These are phyloP conservation scores for Trichoderma citrinoviride DNA, from an alignment of 2,329 filamentous ascomycete species.

Conservation along the genomic window DNA sequence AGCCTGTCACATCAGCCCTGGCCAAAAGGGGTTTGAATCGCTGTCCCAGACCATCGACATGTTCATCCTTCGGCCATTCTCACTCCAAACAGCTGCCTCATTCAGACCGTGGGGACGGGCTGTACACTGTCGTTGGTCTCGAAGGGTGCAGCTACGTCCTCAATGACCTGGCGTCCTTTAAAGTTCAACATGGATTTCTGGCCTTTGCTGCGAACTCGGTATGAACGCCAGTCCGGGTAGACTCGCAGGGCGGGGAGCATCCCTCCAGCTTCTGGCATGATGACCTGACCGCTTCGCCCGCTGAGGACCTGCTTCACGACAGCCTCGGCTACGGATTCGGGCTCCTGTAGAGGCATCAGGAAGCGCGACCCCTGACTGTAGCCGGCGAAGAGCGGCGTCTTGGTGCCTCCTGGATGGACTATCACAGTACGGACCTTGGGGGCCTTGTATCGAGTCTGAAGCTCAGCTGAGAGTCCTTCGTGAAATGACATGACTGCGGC, in stretches of 20 bases:
- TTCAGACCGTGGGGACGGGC: background rate
- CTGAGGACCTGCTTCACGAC: conserved; percentile 50
- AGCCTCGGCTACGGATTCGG: conserved; percentile 45
- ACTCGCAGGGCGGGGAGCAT: conserved; percentile 46
- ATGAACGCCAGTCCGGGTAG: conserved; percentile 63
- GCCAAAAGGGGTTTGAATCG: background rate
- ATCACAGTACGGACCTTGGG: conserved; percentile 64
- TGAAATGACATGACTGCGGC: conserved; percentile 65
- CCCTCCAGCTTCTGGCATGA: conserved; percentile 44
- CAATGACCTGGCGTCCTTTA: conserved; percentile 47
- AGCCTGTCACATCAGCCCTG: background rate
- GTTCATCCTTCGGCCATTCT: background rate
- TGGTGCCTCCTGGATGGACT: conserved; percentile 53
- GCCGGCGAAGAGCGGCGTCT: conserved; percentile 41
- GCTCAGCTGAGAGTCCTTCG: conserved; percentile 60
- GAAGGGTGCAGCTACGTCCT: conserved; percentile 43
- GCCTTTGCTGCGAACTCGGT: conserved; percentile 45
- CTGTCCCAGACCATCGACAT: background rate
- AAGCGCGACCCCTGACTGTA: conserved; percentile 52
- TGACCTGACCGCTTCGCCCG: conserved; percentile 47
- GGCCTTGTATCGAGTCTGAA: conserved; percentile 59
- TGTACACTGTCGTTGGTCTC: conserved; percentile 23
- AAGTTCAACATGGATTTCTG: conserved; percentile 45
- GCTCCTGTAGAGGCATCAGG: conserved; percentile 37
- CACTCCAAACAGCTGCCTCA: conserved; percentile 4